phyloP scores from a whole-genome alignment of 139 green algal species.

The Monoraphidium neglectum region DNA sequence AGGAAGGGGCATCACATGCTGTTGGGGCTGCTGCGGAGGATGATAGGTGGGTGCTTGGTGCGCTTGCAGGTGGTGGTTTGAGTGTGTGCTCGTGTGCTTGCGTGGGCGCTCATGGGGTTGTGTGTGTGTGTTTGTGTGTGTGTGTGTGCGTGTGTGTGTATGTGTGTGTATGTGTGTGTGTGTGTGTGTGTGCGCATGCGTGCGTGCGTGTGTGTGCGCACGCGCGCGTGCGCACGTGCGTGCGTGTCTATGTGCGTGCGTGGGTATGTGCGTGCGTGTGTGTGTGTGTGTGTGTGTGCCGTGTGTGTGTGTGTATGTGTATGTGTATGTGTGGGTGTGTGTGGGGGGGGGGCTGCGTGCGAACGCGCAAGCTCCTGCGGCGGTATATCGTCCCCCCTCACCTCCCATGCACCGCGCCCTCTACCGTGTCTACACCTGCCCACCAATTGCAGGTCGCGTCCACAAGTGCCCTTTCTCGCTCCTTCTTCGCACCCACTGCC shows the following conservation, averaged over 20 bases:
- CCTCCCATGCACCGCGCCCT: background rate
- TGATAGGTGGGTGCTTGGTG: slow-evolving; percentile 9
- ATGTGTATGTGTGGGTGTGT: slow-evolving; percentile 10
- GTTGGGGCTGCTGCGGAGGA: slow-evolving; percentile 12
- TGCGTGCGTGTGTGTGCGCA: background rate
- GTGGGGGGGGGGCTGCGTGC: background rate
- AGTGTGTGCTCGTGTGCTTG: slow-evolving; percentile 3
- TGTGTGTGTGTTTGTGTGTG: background rate
- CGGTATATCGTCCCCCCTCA: background rate
- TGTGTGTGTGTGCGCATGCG: background rate
- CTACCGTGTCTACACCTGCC: background rate
- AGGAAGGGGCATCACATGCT: background rate
- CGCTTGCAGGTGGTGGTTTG: background rate
- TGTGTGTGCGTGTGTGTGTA: background rate
- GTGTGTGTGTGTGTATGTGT: slow-evolving; percentile 15
- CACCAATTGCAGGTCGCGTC: slow-evolving; percentile 34
- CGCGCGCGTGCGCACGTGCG: background rate
- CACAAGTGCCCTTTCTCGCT: slow-evolving; percentile 54
- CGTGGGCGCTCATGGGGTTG: background rate
- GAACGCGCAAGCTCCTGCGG: background rate
- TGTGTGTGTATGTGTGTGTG: slow-evolving; percentile 13
- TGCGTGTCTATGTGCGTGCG: background rate
- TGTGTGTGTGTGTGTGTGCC: slow-evolving; percentile 9
- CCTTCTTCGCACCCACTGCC: slow-evolving; percentile 77
- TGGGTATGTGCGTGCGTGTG: background rate